Base-by-base conservation (phyloP, 352 stramenopile genomes). In the Pythium insidiosum region DNA sequence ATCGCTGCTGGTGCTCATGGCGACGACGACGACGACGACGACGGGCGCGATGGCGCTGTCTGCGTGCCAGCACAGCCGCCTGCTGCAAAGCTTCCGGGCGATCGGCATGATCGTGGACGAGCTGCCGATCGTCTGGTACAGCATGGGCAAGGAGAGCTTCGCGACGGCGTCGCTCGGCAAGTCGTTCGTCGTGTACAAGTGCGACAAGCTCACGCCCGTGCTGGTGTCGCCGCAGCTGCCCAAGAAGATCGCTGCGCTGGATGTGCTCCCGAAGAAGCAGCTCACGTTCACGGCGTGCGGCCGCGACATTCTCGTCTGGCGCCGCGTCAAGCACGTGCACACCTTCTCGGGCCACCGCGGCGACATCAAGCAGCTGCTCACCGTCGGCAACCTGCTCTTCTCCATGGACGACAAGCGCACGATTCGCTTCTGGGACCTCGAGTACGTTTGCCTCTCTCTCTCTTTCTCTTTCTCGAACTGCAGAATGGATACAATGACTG, bases 141-240 rank as follows among this genome's bases (percentile, higher is more conserved):
- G 69, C 26, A 79, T 94, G 66, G 88, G 86, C 43, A 83, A 89
- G 33, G 77, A 87, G 35, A 90, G 70, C 54, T 97, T 97, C 61
- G 66, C 92, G 23, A 87, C 72, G 5, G 78, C 80, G 29, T 92
- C 83, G 37, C 68, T 97, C 20, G 86, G 86, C 59, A 92, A 91
- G 62, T 75, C 73, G 4, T 97, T 97, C 53, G 86, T 88, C 51
- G 86, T 96, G 15, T 95, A 94, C 77, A 84, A 94, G 48, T 83
- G 74, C 35, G 84, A 94, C 58, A 93, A 90, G 56, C 69, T 95
- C 37, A 87, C 79, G 38, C 76, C 86, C 22, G 76, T 88, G 48
- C 51, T 92, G 3, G 80, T 93, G 38, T 94, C 84, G 51, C 63
- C 73, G 26, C 79, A 89, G 42, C 35, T 89, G 52, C 70, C 73